Evolutionary conservation across 495 filamentous ascomycete genomes (phyloP).

Genomic region (Trichoderma erinaceum): DNA sequence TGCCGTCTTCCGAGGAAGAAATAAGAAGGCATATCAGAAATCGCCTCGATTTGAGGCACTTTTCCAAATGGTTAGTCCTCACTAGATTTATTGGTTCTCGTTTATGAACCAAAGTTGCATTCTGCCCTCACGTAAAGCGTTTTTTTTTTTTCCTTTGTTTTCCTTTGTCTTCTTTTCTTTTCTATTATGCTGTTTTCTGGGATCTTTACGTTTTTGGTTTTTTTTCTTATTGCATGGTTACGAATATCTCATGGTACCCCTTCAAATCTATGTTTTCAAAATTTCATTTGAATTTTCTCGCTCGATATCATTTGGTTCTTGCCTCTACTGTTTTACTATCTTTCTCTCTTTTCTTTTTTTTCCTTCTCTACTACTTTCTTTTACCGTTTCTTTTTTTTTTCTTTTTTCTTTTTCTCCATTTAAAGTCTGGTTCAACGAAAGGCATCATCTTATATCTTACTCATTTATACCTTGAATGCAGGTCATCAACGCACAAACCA

Average conservation of each 20-base stretch:
- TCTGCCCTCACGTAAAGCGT: slow-evolving; percentile 10
- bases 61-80: slow-evolving; percentile 39
- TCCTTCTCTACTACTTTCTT: slow-evolving; percentile 24
- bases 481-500: slow-evolving; percentile 18
- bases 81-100: slow-evolving; percentile 14
- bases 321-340: too few species aligned
- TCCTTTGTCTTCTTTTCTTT: background rate
- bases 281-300: background rate
- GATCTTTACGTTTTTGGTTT: background rate
- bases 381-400: slow-evolving; percentile 13
- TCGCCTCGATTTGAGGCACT: slow-evolving; percentile 46
- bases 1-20: slow-evolving; percentile 46
- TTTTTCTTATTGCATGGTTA: background rate
- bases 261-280: background rate
- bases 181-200: too few species aligned
- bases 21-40: slow-evolving; percentile 31
- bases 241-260: too few species aligned
- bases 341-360: background rate
- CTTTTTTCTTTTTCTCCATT: slow-evolving; percentile 28
- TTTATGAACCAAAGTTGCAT: too few species aligned
- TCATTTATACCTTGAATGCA: slow-evolving; percentile 21
- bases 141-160: slow-evolving; percentile 21
- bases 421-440: slow-evolving; percentile 21
- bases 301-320: too few species aligned
- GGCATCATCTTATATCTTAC: slow-evolving; percentile 2